Evolutionary conservation across 345 rosid species (phyloP), one percentile per base, ranked within the genome.

Genomic region (Gossypium herbaceum): DNA sequence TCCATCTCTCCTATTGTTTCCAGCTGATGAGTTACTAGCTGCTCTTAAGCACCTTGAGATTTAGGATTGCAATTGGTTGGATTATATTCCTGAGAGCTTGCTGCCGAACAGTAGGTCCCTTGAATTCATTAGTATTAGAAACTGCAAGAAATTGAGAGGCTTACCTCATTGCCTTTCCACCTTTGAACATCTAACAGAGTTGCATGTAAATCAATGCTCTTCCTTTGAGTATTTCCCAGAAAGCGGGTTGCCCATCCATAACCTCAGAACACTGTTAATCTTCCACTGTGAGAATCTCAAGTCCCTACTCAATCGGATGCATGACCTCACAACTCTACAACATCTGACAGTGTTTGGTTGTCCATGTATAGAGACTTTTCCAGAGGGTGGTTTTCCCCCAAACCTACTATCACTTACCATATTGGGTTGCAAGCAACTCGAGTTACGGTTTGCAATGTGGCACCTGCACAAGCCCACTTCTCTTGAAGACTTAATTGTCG

Each of bases 341-440:
- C 57, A 52, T 29, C 16, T 79, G 5, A 43, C 19, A 24, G 19
- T 79, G 41, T 10, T 13, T 24, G 29, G 47, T 48, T 79, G 80
- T 60, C 45, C 39, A 19, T 12, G 15, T 34, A 9, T 76, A 10
- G 17, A 12, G 47, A 73, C 74, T 27, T 76, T 79, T 27, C 78
- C 80, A 1, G 65, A 69, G 74, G 76, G 68, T 13, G 82, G 82
- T 64, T 70, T 79, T 17, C 82, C 85, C 10, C 69, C 76, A 15
- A 73, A 79, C 48, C 50, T 82, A 11, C n/a, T 64, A 3, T 34
- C 73, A 19, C 71, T 77, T 50, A 20, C 56, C 1, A 44, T 82
- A 24, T 24, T 27, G 17, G 41, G 39, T 41, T 82, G 80, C 59
- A 44, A 68, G 72, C 68, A 77, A 45, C 50, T 77, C 17, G 39